phyloP scores from a whole-genome alignment of 768 basidiomycete genomes.

The Ramaria rubella region DNA sequence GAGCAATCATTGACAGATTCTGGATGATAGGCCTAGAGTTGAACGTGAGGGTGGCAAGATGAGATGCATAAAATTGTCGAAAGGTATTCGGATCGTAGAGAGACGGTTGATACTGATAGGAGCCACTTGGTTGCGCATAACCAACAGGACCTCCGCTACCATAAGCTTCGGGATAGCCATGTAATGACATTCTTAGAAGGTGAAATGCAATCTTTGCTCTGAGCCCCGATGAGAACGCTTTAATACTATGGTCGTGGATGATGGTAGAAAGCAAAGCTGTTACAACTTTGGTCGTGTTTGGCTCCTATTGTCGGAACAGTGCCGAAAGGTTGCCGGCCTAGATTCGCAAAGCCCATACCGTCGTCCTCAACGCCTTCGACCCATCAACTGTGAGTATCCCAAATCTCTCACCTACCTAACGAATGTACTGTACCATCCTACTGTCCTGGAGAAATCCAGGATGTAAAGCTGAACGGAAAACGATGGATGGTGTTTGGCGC shows the following conservation, averaged over 20 bases:
- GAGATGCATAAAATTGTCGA: slow-evolving; percentile 67
- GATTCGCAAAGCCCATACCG: not conserved
- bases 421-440: not conserved
- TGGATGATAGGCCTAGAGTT: slow-evolving; percentile 96
- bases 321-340: slow-evolving; percentile 2
- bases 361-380: slow-evolving; percentile 7
- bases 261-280: slow-evolving; percentile 40
- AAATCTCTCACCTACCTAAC: not conserved
- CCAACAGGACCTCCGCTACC: slow-evolving; percentile 15
- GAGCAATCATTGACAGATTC: slow-evolving; percentile 84
- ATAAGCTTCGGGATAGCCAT: slow-evolving; percentile 10
- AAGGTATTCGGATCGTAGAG: slow-evolving; percentile 59
- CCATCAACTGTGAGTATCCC: slow-evolving; percentile 9
- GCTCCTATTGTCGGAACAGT: slow-evolving; percentile 5
- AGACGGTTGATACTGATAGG: slow-evolving; percentile 27
- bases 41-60: slow-evolving; percentile 78
- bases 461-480: not conserved
- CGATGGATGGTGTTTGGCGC: slow-evolving; percentile 5
- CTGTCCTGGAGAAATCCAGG: not conserved
- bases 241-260: slow-evolving; percentile 33
- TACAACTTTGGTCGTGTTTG: slow-evolving; percentile 14
- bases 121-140: slow-evolving; percentile 38
- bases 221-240: not conserved
- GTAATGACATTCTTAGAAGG: slow-evolving; percentile 11
- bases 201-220: not conserved